These are phyloP conservation scores for Cotoneaster glaucophyllus DNA, from an alignment of 306 rosid genomes.

Conservation along the genomic window DNA sequence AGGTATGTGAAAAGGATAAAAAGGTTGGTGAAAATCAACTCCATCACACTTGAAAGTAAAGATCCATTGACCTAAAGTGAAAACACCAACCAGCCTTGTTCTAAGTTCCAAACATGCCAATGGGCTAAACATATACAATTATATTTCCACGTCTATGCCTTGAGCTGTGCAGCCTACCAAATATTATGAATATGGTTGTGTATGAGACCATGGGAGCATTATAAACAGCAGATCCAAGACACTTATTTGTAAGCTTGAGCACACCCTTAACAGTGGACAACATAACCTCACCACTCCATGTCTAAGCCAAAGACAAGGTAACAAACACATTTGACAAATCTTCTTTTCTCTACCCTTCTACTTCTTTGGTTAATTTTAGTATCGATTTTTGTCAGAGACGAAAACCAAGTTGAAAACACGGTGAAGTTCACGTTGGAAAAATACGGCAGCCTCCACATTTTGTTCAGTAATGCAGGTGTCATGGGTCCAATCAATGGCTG, in stretches of 20 bases:
- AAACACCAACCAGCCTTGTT: not conserved
- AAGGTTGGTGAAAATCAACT: too few relatives aligned
- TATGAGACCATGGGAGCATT: not conserved
- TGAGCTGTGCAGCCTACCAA: not conserved
- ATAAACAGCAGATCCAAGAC: slow-evolving; percentile 28
- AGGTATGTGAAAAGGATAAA: too few relatives aligned
- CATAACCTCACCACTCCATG: slow-evolving; percentile 26
- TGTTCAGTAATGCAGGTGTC: slow-evolving; percentile 83
- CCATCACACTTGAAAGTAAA: too few relatives aligned
- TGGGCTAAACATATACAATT: not conserved
- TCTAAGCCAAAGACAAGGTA: slow-evolving; percentile 46
- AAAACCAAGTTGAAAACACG: slow-evolving; percentile 56
- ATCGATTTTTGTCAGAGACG: slow-evolving; percentile 44
- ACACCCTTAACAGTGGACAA: slow-evolving; percentile 3
- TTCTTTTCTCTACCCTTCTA: not conserved
- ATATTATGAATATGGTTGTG: not conserved
- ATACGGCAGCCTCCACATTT: slow-evolving; percentile 52
- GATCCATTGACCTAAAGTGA: not conserved
- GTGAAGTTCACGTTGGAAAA: slow-evolving; percentile 46
- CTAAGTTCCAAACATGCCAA: not conserved
- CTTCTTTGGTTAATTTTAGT: too few relatives aligned
- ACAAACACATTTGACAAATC: not conserved
- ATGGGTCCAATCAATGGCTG: slow-evolving; percentile 47
- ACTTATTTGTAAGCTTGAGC: not conserved
- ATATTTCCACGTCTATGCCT: not conserved